Percentiles rank a stretch among this genome's conserved stretches.
These are phyloP conservation scores for Polyplosphaeria fusca DNA, from an alignment of 495 filamentous ascomycete species.

Conservation along the genomic window DNA sequence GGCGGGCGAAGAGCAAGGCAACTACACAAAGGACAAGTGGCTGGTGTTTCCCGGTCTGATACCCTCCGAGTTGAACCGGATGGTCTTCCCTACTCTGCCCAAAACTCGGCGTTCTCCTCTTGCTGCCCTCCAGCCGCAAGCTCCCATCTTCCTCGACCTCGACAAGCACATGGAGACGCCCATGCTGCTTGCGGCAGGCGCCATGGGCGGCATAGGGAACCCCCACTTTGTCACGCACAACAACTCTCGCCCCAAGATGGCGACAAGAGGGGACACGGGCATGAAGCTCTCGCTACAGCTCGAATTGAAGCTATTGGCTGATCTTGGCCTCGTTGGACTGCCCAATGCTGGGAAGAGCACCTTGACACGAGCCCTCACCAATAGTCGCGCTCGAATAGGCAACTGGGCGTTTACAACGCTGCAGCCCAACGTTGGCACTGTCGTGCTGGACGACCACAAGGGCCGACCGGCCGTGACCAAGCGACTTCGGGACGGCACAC, in stretches of 20 bases:
- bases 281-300: conserved; percentile 77
- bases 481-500: conserved; percentile 39
- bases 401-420: conserved; percentile 97
- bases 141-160: conserved; percentile 77
- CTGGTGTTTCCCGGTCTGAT: conserved; percentile 68
- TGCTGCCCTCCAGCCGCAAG: conserved; percentile 59
- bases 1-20: conserved; percentile 16
- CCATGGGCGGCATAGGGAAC: conserved; percentile 86
- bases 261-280: conserved; percentile 77
- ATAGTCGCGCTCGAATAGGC: conserved; percentile 82
- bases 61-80: conserved; percentile 60
- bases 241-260: conserved; percentile 73
- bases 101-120: conserved; percentile 55
- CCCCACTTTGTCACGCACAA: conserved; percentile 79
- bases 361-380: conserved; percentile 77
- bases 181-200: conserved; percentile 85
- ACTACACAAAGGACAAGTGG: conserved; percentile 64
- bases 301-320: conserved; percentile 90
- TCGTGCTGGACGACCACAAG: conserved; percentile 78
- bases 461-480: conserved; percentile 56
- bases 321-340: conserved; percentile 89
- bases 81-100: conserved; percentile 57
- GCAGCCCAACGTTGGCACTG: conserved; percentile 89
- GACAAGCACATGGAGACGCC: conserved; percentile 75
- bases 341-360: conserved; percentile 98